Conservation (phyloP, 148 eudicot genomes). For the Camellia japonica region DNA sequence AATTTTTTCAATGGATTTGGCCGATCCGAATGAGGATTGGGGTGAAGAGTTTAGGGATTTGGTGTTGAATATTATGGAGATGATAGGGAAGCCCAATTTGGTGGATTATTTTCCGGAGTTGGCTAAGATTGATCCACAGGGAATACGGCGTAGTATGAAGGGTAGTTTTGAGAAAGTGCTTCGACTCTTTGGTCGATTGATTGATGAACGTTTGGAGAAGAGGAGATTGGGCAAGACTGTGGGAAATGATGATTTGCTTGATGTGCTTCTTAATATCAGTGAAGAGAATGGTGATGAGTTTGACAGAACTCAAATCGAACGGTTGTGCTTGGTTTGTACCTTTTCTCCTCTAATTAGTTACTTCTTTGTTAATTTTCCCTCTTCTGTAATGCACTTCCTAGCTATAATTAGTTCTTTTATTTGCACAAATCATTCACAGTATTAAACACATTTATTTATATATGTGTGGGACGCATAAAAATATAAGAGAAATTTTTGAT, state of each 20-base stretch:
- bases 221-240: conserved; percentile 1
- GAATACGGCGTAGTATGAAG: conserved; percentile 7
- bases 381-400: too few species aligned
- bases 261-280: conserved; percentile 14
- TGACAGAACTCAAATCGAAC: conserved; percentile 20
- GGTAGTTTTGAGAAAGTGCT: conserved; percentile 11
- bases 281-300: conserved; percentile 14
- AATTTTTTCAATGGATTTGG: conserved; percentile 15
- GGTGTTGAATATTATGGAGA: conserved; percentile 5
- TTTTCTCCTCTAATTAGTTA: too few species aligned
- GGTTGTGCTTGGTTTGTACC: conserved; percentile 17
- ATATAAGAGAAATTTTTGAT: too few species aligned
- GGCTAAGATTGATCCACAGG: conserved; percentile 25
- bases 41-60: conserved; percentile 10
- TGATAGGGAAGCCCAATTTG: conserved; percentile 15
- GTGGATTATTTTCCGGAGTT: conserved; percentile 22
- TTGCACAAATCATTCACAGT: too few species aligned
- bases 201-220: conserved; percentile 14
- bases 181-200: conserved; percentile 1
- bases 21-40: conserved; percentile 8
- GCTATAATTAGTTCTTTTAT: too few species aligned
- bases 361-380: too few species aligned
- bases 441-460: too few species aligned
- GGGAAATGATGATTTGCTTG: conserved; percentile 21
- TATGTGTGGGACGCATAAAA: too few species aligned